Conservation (phyloP, 2,329 filamentous ascomycete species). For the Zymoseptoria tritici region DNA sequence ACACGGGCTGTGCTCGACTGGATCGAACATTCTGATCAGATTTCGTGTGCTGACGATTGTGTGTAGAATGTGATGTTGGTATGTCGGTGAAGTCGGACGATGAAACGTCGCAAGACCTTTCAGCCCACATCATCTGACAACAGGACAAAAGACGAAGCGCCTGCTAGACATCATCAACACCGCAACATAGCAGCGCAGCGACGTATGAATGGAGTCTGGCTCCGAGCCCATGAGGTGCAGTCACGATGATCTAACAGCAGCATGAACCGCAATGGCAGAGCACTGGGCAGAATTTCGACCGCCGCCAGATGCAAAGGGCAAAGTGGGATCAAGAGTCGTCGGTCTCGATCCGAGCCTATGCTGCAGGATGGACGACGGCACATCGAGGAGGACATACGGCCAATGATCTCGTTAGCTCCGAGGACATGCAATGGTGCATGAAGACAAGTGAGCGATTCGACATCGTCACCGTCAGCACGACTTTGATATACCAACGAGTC, state of each 20-base stretch:
- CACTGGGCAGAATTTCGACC: constrained; percentile 35
- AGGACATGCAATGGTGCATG: constrained; percentile 28
- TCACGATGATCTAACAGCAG: constrained; percentile 10
- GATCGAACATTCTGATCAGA: background rate
- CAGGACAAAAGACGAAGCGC: no score
- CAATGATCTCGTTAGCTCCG: constrained; percentile 35
- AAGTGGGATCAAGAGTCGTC: constrained; percentile 31
- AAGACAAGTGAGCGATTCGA: constrained; percentile 33
- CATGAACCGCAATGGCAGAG: constrained; percentile 39
- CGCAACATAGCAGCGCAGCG: background rate
- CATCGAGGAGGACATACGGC: constrained; percentile 19
- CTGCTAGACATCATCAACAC: no score
- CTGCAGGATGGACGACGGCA: constrained; percentile 31
- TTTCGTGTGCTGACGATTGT: background rate
- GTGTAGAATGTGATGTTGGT: background rate
- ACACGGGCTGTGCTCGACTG: background rate
- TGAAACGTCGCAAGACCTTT: background rate
- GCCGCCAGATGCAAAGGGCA: constrained; percentile 27
- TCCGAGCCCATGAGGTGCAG: no score
- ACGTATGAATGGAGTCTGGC: background rate
- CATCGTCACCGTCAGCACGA: constrained; percentile 41
- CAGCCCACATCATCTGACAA: no score
- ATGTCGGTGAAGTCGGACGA: background rate
- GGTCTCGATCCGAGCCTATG: constrained; percentile 42
- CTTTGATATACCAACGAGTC: constrained; percentile 41